Conservation (phyloP, 768 basidiomycete species). For the Mycena floridula region DNA sequence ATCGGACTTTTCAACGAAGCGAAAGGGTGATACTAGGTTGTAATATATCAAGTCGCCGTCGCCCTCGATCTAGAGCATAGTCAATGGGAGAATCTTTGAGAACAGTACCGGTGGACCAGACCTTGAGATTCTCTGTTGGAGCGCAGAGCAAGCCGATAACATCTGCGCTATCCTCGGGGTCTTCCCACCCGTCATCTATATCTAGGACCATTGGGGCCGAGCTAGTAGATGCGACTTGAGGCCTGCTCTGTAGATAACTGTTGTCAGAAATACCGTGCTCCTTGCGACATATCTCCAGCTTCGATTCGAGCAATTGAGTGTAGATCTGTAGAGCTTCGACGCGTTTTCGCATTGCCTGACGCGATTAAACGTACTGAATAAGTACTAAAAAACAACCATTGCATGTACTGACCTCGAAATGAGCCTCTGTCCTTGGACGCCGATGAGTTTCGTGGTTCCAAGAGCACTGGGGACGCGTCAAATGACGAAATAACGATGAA, state of each 20-base stretch:
- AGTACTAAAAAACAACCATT: conserved; percentile 30
- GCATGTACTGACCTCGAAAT: conserved; percentile 39
- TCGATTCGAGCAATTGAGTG: neutral
- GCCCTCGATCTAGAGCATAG: neutral
- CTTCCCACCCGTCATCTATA: conserved; percentile 15
- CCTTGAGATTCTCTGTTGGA: conserved; percentile 33
- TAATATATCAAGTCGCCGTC: neutral
- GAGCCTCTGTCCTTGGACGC: conserved; percentile 37
- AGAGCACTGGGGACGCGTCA: conserved; percentile 37
- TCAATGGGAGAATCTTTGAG: too few species aligned
- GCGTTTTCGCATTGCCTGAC: conserved; percentile 5
- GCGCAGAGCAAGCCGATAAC: conserved; percentile 26
- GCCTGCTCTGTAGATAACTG: conserved; percentile 26
- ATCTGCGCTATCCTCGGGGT: conserved; percentile 24
- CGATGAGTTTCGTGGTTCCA: conserved; percentile 37
- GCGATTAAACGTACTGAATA: conserved; percentile 18
- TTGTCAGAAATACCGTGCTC: conserved; percentile 27
- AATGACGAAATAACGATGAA: too few species aligned
- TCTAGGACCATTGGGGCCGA: conserved; percentile 15
- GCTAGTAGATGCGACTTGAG: conserved; percentile 16
- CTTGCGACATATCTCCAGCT: conserved; percentile 32
- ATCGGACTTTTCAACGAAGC: conserved; percentile 15
- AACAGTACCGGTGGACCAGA: too few species aligned
- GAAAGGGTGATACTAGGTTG: conserved; percentile 5
- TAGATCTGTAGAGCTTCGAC: conserved; percentile 4